phyloP scores from a whole-genome alignment of 2,329 filamentous ascomycete genomes.

The Pyricularia sp. region DNA sequence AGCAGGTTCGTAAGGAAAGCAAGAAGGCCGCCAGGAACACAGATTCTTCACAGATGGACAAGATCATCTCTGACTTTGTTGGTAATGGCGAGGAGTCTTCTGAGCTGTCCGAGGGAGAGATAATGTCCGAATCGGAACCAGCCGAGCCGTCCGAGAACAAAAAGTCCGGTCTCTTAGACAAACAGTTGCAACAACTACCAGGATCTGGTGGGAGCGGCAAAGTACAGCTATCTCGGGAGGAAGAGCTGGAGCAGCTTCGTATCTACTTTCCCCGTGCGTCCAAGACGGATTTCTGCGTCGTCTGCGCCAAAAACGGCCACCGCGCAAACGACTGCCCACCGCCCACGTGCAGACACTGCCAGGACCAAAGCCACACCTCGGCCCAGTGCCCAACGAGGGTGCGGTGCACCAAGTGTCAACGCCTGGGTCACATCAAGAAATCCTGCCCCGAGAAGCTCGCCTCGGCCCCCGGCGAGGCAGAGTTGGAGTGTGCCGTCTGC shows the following conservation, averaged over 20 bases:
- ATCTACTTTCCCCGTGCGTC: conserved; percentile 43
- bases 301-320: conserved; percentile 42
- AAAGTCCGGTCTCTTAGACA: not conserved
- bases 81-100: not conserved
- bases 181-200: not conserved
- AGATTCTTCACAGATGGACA: not conserved
- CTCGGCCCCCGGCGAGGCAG: conserved; percentile 32
- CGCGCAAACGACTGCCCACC: conserved; percentile 32
- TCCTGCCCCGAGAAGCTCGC: conserved; percentile 48
- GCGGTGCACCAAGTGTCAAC: conserved; percentile 50
- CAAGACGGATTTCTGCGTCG: conserved; percentile 36
- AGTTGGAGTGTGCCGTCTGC: conserved; percentile 53
- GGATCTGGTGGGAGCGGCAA: not conserved
- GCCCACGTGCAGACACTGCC: conserved; percentile 38
- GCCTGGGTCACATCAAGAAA: conserved; percentile 46
- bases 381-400: conserved; percentile 39
- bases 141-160: not conserved
- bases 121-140: not conserved
- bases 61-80: not conserved
- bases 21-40: not conserved
- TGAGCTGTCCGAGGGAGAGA: not conserved
- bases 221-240: conserved; percentile 9
- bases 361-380: conserved; percentile 33
- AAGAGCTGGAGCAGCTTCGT: conserved; percentile 28
- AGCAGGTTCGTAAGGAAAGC: not conserved